Conservation (phyloP, 2,329 filamentous ascomycete genomes). For the Cercospora zeae-maydis region DNA sequence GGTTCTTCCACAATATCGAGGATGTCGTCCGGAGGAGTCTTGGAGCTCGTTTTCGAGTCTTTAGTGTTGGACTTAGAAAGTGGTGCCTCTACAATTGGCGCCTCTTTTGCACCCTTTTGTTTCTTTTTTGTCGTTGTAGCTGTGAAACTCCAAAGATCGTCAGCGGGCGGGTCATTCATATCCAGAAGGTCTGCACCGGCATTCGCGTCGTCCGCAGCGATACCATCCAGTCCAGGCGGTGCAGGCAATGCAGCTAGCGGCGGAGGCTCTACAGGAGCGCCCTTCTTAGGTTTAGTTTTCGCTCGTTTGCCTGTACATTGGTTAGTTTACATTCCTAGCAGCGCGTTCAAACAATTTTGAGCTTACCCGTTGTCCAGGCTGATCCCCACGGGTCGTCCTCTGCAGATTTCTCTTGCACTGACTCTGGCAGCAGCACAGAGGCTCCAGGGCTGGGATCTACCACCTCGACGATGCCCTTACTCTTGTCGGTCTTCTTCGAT, state of each 20-base stretch:
- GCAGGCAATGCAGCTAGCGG: conserved; percentile 25
- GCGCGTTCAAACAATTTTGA: neutral
- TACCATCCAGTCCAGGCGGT: conserved; percentile 28
- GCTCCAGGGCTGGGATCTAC: conserved; percentile 32
- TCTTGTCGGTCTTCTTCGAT: conserved; percentile 45
- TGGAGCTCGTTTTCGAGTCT: conserved; percentile 28
- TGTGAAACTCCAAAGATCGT: conserved; percentile 31
- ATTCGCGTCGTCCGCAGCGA: conserved; percentile 38
- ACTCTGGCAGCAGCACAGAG: conserved; percentile 45
- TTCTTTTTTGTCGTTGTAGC: conserved; percentile 35
- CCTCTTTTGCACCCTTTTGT: conserved; percentile 33
- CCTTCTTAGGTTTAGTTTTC: conserved; percentile 56
- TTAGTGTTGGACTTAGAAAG: conserved; percentile 37
- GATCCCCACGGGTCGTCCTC: conserved; percentile 35
- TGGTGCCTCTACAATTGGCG: conserved; percentile 33
- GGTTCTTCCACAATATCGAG: conserved; percentile 27
- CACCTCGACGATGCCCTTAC: conserved; percentile 42
- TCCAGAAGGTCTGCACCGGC: conserved; percentile 25
- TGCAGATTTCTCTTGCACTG: conserved; percentile 35
- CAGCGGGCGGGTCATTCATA: conserved; percentile 23
- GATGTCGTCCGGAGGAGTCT: conserved; percentile 29
- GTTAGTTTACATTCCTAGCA: conserved; percentile 7
- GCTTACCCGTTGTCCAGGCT: conserved; percentile 25
- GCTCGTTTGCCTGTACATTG: conserved; percentile 48
- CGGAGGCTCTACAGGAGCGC: conserved; percentile 35